phyloP scores from a whole-genome alignment of 371 early-diverging fungal genomes.

The Smittium culicis region DNA sequence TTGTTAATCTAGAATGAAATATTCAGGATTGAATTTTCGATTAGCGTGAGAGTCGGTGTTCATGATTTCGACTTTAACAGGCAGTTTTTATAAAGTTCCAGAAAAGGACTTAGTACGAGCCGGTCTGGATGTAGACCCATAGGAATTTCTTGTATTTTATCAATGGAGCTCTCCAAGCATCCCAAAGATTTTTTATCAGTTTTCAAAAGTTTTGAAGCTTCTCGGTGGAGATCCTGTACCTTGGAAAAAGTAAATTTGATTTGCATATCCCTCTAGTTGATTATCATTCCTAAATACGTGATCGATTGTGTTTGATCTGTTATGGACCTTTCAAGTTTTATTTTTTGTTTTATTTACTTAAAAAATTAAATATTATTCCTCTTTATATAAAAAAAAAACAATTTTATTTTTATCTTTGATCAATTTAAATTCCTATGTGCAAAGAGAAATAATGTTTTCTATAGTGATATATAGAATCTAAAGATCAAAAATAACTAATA shows the following conservation, averaged over 20 bases:
- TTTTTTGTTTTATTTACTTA: too few species aligned
- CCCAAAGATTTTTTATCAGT: not conserved
- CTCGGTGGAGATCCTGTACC: not conserved
- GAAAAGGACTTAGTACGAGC: not conserved
- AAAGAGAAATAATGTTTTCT: too few species aligned
- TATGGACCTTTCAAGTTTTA: conserved; percentile 20
- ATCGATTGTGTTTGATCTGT: conserved; percentile 27
- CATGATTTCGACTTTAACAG: not conserved
- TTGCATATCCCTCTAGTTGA: conserved; percentile 17
- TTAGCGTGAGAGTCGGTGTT: not conserved
- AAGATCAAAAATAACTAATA: too few species aligned
- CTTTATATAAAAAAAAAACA: too few species aligned
- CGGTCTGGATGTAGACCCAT: not conserved
- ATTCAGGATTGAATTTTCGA: not conserved
- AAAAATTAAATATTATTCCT: too few species aligned
- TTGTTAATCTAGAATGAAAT: not conserved
- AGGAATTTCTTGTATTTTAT: conserved; percentile 1
- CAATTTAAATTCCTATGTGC: too few species aligned
- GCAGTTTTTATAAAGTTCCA: not conserved
- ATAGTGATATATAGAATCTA: too few species aligned
- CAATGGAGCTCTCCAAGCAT: conserved; percentile 12
- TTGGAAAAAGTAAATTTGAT: not conserved
- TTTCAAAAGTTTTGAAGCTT: not conserved
- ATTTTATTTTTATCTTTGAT: too few species aligned
- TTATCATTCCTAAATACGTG: conserved; percentile 26